phyloP scores from a whole-genome alignment of 208 protist genomes.

The Leishmania amazonensis region DNA sequence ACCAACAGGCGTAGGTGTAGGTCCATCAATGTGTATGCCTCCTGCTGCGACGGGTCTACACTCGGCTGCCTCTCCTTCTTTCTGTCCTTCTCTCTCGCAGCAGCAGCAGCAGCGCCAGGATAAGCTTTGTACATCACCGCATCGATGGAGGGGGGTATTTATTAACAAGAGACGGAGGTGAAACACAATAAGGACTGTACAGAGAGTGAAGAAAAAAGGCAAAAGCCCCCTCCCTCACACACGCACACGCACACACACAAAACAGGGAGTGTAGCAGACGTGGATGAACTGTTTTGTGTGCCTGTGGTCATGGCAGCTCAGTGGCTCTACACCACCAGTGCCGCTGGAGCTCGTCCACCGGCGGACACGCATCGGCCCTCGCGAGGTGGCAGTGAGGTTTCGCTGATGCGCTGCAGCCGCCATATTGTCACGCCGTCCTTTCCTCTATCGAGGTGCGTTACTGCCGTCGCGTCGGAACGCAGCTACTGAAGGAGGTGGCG shows the following conservation, averaged over 20 bases:
- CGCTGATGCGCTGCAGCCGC: not conserved
- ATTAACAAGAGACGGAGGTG: not conserved
- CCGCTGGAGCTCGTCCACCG: slow-evolving; percentile 10
- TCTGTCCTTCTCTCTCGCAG: not conserved
- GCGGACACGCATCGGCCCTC: slow-evolving; percentile 23
- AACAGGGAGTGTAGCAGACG: not conserved
- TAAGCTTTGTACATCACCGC: slow-evolving; percentile 2
- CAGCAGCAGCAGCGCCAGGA: not conserved
- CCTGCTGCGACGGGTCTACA: not conserved
- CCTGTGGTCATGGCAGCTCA: not conserved
- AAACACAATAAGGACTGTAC: not conserved
- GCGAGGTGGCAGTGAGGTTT: not conserved
- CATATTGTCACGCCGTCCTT: not conserved
- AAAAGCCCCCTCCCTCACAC: not conserved
- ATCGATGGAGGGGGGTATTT: too few species aligned
- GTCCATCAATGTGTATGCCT: too few species aligned
- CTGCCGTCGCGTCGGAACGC: slow-evolving; percentile 5
- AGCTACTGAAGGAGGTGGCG: slow-evolving; percentile 12
- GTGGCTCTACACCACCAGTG: not conserved
- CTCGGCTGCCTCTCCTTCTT: not conserved
- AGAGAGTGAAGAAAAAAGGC: not conserved
- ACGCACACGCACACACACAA: not conserved
- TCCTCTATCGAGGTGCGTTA: not conserved
- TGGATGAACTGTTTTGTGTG: not conserved
- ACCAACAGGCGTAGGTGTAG: not conserved